Base-by-base conservation (phyloP, 257 asterid genomes). In the Plantago major region DNA sequence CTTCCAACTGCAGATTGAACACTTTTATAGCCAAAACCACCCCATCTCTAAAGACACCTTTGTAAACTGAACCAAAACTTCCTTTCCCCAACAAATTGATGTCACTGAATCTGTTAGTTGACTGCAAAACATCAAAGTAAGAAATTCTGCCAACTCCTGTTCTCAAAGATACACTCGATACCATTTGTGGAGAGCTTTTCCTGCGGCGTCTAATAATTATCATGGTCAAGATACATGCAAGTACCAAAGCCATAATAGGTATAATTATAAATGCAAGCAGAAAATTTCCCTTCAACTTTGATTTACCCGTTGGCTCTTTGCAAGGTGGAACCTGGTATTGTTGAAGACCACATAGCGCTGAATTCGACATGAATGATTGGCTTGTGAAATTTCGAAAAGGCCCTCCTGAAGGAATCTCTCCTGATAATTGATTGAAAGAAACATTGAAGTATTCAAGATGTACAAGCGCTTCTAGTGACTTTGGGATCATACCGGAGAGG, bases 401-500 rank as follows among this genome's bases (percentile, higher is more conserved):
- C 9, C 79, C 79, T n/a, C 51, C 71, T 0, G 54, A 67, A 7
- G 74, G 76, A 38, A 75, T 70, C 64, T 66, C 71, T 12, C 76
- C 76, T 4, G 68, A 50, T 18, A 75, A 17, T 58, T 64, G 55
- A 46, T 75, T 75, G 46, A 55, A 75, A 2, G 80, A 75, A 7
- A 71, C 73, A 59, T 75, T n/a, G n/a, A n/a, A n/a, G n/a, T n/a
- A n/a, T n/a, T n/a, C n/a, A n/a, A n/a, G n/a, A n/a, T n/a, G n/a
- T 67, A 59, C 3, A 43, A 75, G 75, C 6, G 17, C 65, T 53
- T 58, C 73, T 3, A 75, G 14, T 2, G 51, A 47, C 67, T 43
- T 59, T 11, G 82, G 85, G 15, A 79, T 73, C 15, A 7, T 11
- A 13, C 82, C 78, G 0, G 76, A 56, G 10, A 79, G 66, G 14